Percentiles rank a stretch among this genome's conserved stretches.
Conservation (phyloP, 306 rosid species). For the Prunus padus region DNA sequence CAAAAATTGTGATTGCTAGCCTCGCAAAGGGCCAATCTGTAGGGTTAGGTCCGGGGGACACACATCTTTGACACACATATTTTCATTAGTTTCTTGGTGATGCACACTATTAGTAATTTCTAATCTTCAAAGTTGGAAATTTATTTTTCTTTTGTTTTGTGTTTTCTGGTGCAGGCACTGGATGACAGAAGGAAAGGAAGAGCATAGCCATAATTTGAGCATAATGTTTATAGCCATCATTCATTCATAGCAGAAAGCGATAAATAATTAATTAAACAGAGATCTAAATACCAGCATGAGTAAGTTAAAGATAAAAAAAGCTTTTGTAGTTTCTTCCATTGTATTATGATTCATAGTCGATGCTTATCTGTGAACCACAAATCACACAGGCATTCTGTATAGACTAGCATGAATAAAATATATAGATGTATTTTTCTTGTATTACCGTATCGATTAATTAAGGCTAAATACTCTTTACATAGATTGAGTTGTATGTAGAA, state of each 20-base stretch:
- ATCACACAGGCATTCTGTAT: not conserved
- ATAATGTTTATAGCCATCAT: constrained; percentile 21
- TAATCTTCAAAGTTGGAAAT: not conserved
- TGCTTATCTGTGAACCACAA: not conserved
- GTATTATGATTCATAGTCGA: not conserved
- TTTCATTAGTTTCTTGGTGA: not conserved
- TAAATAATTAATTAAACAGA: constrained; percentile 9
- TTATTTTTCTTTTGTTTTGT: not conserved
- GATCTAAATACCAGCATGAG: not conserved
- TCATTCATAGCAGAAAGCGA: constrained; percentile 30
- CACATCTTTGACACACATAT: not conserved
- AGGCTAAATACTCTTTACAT: not conserved
- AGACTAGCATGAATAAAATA: constrained; percentile 9
- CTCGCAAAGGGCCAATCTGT: not conserved
- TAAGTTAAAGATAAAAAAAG: not conserved
- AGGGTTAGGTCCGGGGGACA: not conserved
- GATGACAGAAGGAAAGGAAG: constrained; percentile 57
- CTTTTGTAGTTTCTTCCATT: not conserved
- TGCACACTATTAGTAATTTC: not conserved
- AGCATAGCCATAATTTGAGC: constrained; percentile 27
- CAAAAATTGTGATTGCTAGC: not conserved
- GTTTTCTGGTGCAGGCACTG: constrained; percentile 39
- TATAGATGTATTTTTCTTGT: not conserved
- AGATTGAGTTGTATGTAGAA: not conserved
- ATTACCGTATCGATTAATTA: not conserved